Conservation (phyloP, 225 moss, liverwort and hornwort species). For the Polytrichum formosum region DNA sequence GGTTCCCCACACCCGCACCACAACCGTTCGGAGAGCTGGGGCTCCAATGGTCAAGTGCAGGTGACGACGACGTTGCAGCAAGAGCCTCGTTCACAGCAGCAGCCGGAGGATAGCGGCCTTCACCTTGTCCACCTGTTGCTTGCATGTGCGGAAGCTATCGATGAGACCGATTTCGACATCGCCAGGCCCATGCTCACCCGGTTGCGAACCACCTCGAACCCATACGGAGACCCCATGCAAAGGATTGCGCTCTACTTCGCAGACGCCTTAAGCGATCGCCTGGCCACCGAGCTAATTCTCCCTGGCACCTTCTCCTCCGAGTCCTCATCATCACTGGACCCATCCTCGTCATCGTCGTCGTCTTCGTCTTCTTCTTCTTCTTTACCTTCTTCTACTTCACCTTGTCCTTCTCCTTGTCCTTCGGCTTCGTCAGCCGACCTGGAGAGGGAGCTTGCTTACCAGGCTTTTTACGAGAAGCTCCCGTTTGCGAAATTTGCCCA, state of each 20-base stretch:
- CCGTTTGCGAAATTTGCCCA: slow-evolving; percentile 77
- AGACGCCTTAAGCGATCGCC: slow-evolving; percentile 60
- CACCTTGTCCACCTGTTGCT: slow-evolving; percentile 82
- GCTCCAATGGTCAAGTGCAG: background rate
- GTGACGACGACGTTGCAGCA: background rate
- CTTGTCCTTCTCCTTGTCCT: background rate
- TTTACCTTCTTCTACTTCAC: too few relatives aligned
- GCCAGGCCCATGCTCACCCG: slow-evolving; percentile 61
- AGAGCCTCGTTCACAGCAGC: background rate
- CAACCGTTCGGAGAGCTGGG: slow-evolving; percentile 45
- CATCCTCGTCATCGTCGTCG: too few relatives aligned
- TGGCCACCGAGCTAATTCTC: slow-evolving; percentile 16
- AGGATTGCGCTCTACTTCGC: slow-evolving; percentile 80
- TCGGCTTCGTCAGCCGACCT: background rate
- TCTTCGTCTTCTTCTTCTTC: background rate
- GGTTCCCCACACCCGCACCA: slow-evolving; percentile 8
- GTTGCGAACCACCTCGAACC: slow-evolving; percentile 62
- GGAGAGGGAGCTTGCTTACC: slow-evolving; percentile 51
- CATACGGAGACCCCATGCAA: slow-evolving; percentile 80
- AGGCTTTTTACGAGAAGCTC: slow-evolving; percentile 65
- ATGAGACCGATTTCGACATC: slow-evolving; percentile 46
- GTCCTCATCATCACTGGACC: background rate
- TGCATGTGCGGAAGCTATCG: slow-evolving; percentile 77
- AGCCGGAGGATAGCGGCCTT: slow-evolving; percentile 65
- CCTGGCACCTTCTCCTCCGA: background rate